These are phyloP conservation scores for Cyberlindnera xishuangbannaensis DNA, from an alignment of 805 yeast species.

Conservation along the genomic window DNA sequence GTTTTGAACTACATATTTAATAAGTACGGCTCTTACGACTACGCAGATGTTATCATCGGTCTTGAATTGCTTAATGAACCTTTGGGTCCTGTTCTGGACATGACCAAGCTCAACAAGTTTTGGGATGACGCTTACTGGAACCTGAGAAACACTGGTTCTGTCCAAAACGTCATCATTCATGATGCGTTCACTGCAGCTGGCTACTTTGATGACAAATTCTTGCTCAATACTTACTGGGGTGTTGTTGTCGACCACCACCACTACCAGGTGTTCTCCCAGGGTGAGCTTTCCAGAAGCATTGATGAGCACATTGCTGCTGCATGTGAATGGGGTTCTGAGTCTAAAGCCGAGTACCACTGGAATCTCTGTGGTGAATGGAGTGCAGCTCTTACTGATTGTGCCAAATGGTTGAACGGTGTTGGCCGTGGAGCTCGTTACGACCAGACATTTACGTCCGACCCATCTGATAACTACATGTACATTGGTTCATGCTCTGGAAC, in stretches of 20 bases:
- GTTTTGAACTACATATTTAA: conserved; percentile 50
- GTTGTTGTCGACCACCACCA: conserved; percentile 85
- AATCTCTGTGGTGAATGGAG: conserved; percentile 83
- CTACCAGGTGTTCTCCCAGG: conserved; percentile 74
- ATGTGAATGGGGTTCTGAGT: conserved; percentile 43
- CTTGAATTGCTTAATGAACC: conserved; percentile 90
- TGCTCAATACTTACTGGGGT: conserved; percentile 44
- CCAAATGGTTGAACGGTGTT: conserved; percentile 84
- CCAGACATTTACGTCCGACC: conserved; percentile 37
- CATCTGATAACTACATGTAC: conserved; percentile 32
- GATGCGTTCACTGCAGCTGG: conserved; percentile 68
- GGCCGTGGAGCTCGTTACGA: conserved; percentile 79
- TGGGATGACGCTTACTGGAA: conserved; percentile 57
- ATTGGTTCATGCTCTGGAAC: conserved; percentile 59
- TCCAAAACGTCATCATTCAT: conserved; percentile 62
- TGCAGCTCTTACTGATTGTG: conserved; percentile 90
- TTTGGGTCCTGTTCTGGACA: conserved; percentile 60
- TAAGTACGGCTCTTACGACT: conserved; percentile 58
- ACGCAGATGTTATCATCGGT: conserved; percentile 71
- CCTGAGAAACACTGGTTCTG: conserved; percentile 50
- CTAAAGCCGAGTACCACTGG: conserved; percentile 58
- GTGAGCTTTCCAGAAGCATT: conserved; percentile 51
- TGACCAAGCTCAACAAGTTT: conserved; percentile 53
- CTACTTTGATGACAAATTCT: conserved; percentile 58
- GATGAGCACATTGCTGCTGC: conserved; percentile 57